Percentiles rank a stretch among this genome's conserved stretches.
Evolutionary conservation across 2,329 filamentous ascomycete genomes (phyloP).

Genomic region (Teratosphaeria destructans): DNA sequence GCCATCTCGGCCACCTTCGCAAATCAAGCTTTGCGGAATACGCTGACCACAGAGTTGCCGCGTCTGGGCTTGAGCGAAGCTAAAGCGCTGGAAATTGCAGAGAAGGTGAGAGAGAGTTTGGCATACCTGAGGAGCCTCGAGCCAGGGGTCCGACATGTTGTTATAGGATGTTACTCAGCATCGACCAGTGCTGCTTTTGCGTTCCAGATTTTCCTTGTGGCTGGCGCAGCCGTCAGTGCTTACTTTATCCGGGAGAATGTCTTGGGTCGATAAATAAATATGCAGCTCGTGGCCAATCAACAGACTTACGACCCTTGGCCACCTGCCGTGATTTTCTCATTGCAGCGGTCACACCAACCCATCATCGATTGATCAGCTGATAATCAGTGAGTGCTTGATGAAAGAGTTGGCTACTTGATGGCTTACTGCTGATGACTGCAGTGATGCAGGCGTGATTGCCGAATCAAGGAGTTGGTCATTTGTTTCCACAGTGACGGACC

Average conservation of each 20-base stretch:
- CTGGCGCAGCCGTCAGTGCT: conserved; percentile 36
- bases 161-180: conserved; percentile 56
- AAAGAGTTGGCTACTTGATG: no score
- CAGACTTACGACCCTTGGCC: neutral
- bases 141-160: conserved; percentile 47
- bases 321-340: neutral
- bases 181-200: conserved; percentile 43
- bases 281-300: neutral
- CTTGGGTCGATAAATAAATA: conserved; percentile 11
- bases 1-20: conserved; percentile 62
- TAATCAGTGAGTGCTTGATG: no score
- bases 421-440: no score
- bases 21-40: conserved; percentile 54
- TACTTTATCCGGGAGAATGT: conserved; percentile 37
- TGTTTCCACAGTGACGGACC: no score
- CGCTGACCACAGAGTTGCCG: conserved; percentile 44
- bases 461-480: no score
- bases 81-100: conserved; percentile 55
- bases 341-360: no score
- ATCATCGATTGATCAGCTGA: no score
- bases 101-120: conserved; percentile 58
- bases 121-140: conserved; percentile 58
- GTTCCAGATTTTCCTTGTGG: conserved; percentile 41
- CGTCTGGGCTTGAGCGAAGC: conserved; percentile 36
- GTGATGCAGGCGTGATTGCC: no score